Conservation (phyloP, 1,284 basidiomycete species). For the Fomitopsis pinicola region DNA sequence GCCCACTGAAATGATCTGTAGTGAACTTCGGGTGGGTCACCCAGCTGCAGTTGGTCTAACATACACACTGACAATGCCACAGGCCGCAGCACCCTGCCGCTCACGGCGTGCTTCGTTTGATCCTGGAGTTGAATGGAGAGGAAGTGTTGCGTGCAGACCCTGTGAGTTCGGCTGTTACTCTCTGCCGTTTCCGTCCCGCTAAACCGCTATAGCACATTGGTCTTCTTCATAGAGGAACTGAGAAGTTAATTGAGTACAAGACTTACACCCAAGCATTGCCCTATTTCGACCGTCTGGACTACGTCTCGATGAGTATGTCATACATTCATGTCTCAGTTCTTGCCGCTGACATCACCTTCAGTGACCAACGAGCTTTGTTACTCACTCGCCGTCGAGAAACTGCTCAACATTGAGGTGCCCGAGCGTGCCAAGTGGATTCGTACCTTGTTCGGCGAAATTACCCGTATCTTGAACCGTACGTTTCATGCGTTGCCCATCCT, state of each 20-base stretch:
- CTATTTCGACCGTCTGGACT: conserved; percentile 99
- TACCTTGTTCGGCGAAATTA: conserved; percentile 96
- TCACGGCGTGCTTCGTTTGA: conserved; percentile 97
- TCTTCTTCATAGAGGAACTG: conserved; percentile 94
- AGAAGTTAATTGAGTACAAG: conserved; percentile 99
- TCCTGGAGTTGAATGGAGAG: conserved; percentile 97
- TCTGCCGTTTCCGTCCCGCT: background rate
- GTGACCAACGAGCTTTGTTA: conserved; percentile 98
- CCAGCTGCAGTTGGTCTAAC: background rate
- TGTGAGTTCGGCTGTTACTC: conserved; percentile 38
- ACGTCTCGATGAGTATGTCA: conserved; percentile 93
- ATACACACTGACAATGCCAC: conserved; percentile 1
- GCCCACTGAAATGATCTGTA: conserved; percentile 24
- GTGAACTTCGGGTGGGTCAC: conserved; percentile 82
- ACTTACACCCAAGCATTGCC: conserved; percentile 98
- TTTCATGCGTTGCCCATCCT: conserved; percentile 12
- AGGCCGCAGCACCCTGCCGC: conserved; percentile 98
- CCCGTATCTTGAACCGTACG: conserved; percentile 89
- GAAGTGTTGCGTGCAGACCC: conserved; percentile 89
- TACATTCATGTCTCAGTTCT: background rate
- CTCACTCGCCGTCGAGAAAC: conserved; percentile 95
- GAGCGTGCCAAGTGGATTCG: conserved; percentile 99
- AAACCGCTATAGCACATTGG: conserved; percentile 77
- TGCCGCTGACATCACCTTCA: conserved; percentile 22
- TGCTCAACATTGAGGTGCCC: conserved; percentile 98